Evolutionary conservation across 2,329 filamentous ascomycete species (phyloP).

Genomic region (Periconia sp.): DNA sequence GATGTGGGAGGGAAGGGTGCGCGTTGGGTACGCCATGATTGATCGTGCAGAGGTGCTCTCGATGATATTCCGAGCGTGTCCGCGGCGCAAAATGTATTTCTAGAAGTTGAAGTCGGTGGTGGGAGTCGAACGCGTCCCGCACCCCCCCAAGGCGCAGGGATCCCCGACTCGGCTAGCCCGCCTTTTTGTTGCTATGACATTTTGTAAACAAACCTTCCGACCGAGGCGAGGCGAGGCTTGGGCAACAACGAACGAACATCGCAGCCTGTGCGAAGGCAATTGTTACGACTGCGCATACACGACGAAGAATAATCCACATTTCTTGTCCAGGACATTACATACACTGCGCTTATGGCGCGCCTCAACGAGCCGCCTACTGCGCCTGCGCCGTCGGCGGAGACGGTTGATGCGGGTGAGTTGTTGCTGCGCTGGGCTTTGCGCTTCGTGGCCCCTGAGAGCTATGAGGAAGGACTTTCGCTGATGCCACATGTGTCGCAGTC

Average conservation of each 20-base stretch:
- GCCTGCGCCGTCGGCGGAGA: constrained; percentile 63
- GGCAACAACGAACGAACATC: constrained; percentile 37
- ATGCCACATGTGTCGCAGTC: constrained; percentile 57
- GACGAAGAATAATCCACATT: constrained; percentile 34
- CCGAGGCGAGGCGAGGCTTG: constrained; percentile 27
- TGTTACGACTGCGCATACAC: too few relatives aligned
- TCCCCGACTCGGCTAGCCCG: constrained; percentile 6
- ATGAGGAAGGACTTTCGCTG: background rate
- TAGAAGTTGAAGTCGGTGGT: constrained; percentile 1
- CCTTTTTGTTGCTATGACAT: constrained; percentile 36
- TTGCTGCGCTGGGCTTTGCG: constrained; percentile 3
- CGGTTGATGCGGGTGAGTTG: constrained; percentile 72
- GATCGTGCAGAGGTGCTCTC: background rate
- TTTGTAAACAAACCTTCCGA: constrained; percentile 39
- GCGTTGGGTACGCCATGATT: constrained; percentile 49
- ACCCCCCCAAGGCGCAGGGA: constrained; percentile 20
- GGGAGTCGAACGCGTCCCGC: constrained; percentile 23
- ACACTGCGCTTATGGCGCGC: constrained; percentile 71
- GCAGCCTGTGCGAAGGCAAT: too few relatives aligned
- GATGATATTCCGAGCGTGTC: background rate
- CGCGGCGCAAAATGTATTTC: constrained; percentile 2
- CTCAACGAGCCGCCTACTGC: constrained; percentile 72
- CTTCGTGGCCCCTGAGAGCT: too few relatives aligned
- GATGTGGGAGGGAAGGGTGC: constrained; percentile 67
- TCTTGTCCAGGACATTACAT: constrained; percentile 41